A percentile compares a stretch with the other conserved stretches of the same genome.
These are phyloP conservation scores for Sporisorium scitamineum DNA, from an alignment of 1,284 basidiomycete genomes.

Conservation along the genomic window DNA sequence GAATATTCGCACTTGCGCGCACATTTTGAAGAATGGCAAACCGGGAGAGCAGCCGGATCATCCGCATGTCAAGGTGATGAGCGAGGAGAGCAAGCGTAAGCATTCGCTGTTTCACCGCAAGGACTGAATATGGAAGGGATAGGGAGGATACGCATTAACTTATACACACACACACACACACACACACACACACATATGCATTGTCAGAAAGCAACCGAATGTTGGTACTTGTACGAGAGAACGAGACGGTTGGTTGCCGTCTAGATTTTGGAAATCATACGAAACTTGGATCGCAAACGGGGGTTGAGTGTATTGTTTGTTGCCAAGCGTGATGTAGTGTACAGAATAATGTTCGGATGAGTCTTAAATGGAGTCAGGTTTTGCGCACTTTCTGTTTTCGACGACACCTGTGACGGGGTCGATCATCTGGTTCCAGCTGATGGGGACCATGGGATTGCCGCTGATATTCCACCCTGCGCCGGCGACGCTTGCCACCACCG, in stretches of 20 bases:
- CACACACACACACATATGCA: not conserved
- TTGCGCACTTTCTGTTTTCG: slow-evolving; percentile 89
- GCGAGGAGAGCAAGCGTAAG: slow-evolving; percentile 62
- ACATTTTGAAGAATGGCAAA: slow-evolving; percentile 48
- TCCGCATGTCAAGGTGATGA: slow-evolving; percentile 60
- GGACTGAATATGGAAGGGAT: slow-evolving; percentile 19
- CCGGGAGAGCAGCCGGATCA: slow-evolving; percentile 62
- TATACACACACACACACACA: too few relatives aligned
- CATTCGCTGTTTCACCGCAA: slow-evolving; percentile 62
- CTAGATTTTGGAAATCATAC: too few relatives aligned
- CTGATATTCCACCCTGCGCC: slow-evolving; percentile 42
- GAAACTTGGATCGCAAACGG: too few relatives aligned
- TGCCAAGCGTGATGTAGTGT: too few relatives aligned
- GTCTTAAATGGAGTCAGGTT: slow-evolving; percentile 72
- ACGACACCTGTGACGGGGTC: slow-evolving; percentile 83
- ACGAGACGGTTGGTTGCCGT: not conserved
- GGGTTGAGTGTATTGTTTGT: too few relatives aligned
- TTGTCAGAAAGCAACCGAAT: too few relatives aligned
- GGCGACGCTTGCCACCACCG: slow-evolving; percentile 1
- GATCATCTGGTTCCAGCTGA: slow-evolving; percentile 92
- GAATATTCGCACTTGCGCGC: slow-evolving; percentile 67
- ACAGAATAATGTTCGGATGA: not conserved
- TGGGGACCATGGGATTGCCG: slow-evolving; percentile 54
- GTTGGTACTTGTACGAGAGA: not conserved
- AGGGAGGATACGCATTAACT: slow-evolving; percentile 8